These are phyloP conservation scores for Paramecium sexaurelia DNA, from an alignment of 73 alveolate genomes.

Conservation along the genomic window DNA sequence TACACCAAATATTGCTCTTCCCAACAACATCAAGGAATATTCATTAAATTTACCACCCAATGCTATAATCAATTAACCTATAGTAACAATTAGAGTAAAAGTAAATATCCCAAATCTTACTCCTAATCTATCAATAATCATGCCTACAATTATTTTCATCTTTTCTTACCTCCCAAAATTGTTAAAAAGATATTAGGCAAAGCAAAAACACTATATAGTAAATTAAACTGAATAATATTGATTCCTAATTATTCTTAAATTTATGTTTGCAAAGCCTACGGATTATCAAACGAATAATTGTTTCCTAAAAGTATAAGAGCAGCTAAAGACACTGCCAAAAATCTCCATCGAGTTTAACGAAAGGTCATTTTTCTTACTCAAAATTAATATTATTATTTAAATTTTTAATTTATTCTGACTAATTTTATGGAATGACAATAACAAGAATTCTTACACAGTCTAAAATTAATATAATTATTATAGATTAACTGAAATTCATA, in stretches of 20 bases:
- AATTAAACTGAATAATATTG: neutral
- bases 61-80: constrained; percentile 25
- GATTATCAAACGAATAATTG: constrained; percentile 57
- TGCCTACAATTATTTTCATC: neutral
- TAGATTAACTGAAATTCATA: neutral
- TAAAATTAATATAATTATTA: no score
- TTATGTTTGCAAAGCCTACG: constrained; percentile 38
- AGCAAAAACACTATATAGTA: constrained; percentile 15
- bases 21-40: constrained; percentile 1
- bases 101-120: constrained; percentile 44
- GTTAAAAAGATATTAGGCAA: constrained; percentile 44
- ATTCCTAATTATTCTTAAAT: constrained; percentile 19
- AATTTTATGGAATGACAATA: neutral
- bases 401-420: neutral
- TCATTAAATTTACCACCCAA: neutral
- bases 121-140: constrained; percentile 45
- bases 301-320: constrained; percentile 45
- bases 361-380: neutral
- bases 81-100: constrained; percentile 2
- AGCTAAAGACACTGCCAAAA: constrained; percentile 55
- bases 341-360: constrained; percentile 48
- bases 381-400: neutral
- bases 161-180: constrained; percentile 19
- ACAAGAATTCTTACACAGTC: neutral
- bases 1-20: constrained; percentile 55